Base-by-base conservation (phyloP, 2,329 filamentous ascomycete species). In the Penicillium carneum region DNA sequence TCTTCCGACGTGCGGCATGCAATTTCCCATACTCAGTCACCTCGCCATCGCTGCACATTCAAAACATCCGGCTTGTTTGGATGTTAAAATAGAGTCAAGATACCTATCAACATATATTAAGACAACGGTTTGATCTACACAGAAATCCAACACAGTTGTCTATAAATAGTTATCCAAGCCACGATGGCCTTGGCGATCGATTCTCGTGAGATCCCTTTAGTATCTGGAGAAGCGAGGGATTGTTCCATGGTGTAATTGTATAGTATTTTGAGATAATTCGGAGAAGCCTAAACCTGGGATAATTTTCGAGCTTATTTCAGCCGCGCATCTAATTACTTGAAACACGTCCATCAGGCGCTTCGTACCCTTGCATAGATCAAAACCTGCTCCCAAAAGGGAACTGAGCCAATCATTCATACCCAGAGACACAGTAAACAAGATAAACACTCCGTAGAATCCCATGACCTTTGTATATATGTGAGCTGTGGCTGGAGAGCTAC, bases 101-200 rank as follows among this genome's bases (percentile, higher is more conserved):
- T 9, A 20, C 1, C 3, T 34, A 33, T 20, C 29, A 29, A 42
- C 11, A 51, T 18, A 51, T 16, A 41, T 20, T 18, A 29, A 10
- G 18, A n/a, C 2, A 20, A 51, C 31, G 18, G 31, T 34, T 12
- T 29, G 29, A n/a, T 45, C 41, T 45, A n/a, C 41, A 36, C 14
- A 1, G 31, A 29, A 6, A 45, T 20, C 20, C 18, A 36, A 46
- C 38, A 20, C 16, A 16, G 6, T 11, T 36, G 14, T 20, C 41
- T 55, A 55, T 55, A 43, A 46, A 55, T 55, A 55, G 52, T 20
- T 7, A 38, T n/a, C 31, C 7, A 9, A 46, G 5, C 29, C 45
- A 16, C 11, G 45, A 33, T 48, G 31, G 31, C 29, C 52, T 55
- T 55, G 52, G 41, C 52, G 52, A 55, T 38, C 51, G 34, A n/a